Evolutionary conservation across 2,329 filamentous ascomycete species (phyloP), one percentile per base, ranked within the genome.

Genomic region (Ascochyta pisi): DNA sequence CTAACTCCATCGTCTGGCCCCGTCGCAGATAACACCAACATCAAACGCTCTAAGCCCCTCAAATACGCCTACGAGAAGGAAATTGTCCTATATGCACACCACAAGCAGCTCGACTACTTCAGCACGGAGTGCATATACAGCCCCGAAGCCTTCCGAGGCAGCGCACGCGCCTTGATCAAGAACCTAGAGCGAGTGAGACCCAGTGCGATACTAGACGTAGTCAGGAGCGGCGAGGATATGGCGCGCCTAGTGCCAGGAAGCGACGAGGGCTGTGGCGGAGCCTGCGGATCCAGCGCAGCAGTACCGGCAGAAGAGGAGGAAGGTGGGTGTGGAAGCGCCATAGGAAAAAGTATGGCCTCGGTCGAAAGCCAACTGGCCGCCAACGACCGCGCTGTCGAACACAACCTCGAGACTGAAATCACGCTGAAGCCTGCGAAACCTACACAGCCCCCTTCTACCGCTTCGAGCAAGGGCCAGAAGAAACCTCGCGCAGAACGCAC

Each of bases 1-100:
- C 39, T 49, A 0, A 52, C 68, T n/a, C 51, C 51, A 6, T 54
- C 50, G 1, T 38, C 37, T n/a, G 38, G 33, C 39, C 65, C 66
- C 88, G 2, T 89, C 85, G 37, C 89, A 86, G 67, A 70, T 39
- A 68, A 73, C n/a, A 92, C 90, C 56, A 92, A 96, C 58, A 94
- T 97, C 63, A 96, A 96, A 80, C 86, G 95, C 62, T 96, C 91
- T 78, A 99, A 99, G 78, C 95, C 95, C 13, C 83, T 99, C 41
- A 98, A 99, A 76, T 99, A 98, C 74, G 93, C 94, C 1, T 99
- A 98, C 73, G 95, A 99, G 74, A 99, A 99, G 79, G 95, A 99
- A 74, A 99, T 99, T 64, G 95, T 99, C 16, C 83, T 99, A 6
- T 99, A 99, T 73, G 95, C 95, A 5, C 91, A 98, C 73, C 92